phyloP scores from a whole-genome alignment of 1,284 basidiomycete genomes.

The Mycena sp. region DNA sequence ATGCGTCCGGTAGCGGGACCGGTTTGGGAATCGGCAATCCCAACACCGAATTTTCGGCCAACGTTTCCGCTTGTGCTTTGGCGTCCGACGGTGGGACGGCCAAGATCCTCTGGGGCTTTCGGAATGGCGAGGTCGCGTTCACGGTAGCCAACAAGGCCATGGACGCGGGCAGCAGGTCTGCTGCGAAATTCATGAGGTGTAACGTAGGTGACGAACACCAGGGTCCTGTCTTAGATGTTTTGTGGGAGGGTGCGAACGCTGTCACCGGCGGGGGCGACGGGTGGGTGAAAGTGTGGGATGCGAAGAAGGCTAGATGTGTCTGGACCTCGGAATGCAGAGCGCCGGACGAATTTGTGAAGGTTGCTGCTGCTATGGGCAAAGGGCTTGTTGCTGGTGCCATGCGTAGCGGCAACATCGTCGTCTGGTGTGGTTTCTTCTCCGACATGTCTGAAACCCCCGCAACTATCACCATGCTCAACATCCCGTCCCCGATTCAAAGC shows the following conservation, averaged over 20 bases:
- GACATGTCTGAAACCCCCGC: slow-evolving; percentile 1
- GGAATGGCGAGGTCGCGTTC: slow-evolving; percentile 74
- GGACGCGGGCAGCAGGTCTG: slow-evolving; percentile 57
- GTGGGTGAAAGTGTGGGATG: slow-evolving; percentile 76
- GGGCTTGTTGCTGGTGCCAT: slow-evolving; percentile 61
- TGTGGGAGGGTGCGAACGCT: slow-evolving; percentile 57
- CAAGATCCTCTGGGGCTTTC: slow-evolving; percentile 81
- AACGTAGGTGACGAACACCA: slow-evolving; percentile 65
- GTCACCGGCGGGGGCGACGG: slow-evolving; percentile 72
- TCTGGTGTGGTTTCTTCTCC: slow-evolving; percentile 57
- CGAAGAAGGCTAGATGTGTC: slow-evolving; percentile 58
- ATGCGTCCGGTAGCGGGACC: slow-evolving; percentile 70
- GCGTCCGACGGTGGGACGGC: slow-evolving; percentile 74
- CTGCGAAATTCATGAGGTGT: slow-evolving; percentile 59
- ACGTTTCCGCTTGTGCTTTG: slow-evolving; percentile 67
- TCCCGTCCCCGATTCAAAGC: slow-evolving; percentile 19
- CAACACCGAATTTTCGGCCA: slow-evolving; percentile 79
- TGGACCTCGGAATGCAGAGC: slow-evolving; percentile 64
- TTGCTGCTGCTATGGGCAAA: slow-evolving; percentile 52
- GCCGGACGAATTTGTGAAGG: slow-evolving; percentile 59
- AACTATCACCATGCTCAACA: not conserved
- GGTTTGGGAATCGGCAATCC: slow-evolving; percentile 79
- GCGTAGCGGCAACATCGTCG: slow-evolving; percentile 61
- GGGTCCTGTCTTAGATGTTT: slow-evolving; percentile 60
- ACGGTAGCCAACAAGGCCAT: slow-evolving; percentile 67